Percentiles rank a stretch among this genome's conserved stretches.
Conservation (phyloP, 108 stramenopile genomes). For the Discostella pseudostelligera region DNA sequence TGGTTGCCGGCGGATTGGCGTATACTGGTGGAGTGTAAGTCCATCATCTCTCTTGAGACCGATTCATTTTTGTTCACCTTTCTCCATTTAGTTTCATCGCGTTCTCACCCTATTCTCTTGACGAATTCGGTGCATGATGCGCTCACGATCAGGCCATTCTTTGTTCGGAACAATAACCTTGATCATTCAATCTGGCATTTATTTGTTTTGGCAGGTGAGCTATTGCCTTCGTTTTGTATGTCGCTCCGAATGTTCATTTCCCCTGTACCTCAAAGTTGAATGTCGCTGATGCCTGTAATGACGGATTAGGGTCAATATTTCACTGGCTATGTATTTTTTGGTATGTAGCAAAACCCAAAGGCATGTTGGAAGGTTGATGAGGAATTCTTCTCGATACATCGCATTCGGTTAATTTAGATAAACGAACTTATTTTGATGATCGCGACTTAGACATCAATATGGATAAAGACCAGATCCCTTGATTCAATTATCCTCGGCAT, state of each 20-base stretch:
- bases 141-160: constrained; percentile 55
- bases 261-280: not conserved
- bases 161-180: constrained; percentile 78
- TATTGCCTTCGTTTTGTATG: not conserved
- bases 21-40: constrained; percentile 76
- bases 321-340: constrained; percentile 74
- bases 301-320: constrained; percentile 40
- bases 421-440: no score
- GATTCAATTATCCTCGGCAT: not conserved
- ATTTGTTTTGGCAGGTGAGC: constrained; percentile 72
- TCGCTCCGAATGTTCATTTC: not conserved
- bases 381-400: no score
- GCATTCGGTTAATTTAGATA: no score
- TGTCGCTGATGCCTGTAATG: not conserved
- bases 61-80: not conserved
- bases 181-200: constrained; percentile 87
- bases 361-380: not conserved
- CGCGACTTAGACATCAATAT: no score
- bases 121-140: not conserved
- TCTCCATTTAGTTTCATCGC: no score
- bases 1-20: constrained; percentile 76
- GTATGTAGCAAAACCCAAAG: constrained; percentile 50
- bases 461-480: no score
- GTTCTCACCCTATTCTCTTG: not conserved
- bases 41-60: no score